A percentile compares a stretch with the other conserved stretches of the same genome.
Conservation (phyloP, 2,329 filamentous ascomycete species). For the Colletotrichum lini region DNA sequence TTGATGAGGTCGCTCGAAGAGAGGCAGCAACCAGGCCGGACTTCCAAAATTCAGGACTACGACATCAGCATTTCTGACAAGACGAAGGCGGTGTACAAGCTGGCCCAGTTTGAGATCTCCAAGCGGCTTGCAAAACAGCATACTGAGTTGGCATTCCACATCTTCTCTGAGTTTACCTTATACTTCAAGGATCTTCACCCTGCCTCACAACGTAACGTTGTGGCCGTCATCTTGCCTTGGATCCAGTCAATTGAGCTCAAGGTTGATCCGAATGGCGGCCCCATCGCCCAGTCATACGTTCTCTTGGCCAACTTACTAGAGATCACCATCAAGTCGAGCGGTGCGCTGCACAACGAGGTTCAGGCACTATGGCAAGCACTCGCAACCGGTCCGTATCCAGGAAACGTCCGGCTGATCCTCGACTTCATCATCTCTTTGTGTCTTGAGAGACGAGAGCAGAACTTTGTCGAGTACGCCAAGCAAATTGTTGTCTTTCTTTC, state of each 20-base stretch:
- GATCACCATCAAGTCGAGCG: conserved; percentile 93
- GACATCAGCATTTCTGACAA: conserved; percentile 99
- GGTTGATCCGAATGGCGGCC: conserved; percentile 90
- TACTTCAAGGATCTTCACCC: conserved; percentile 92
- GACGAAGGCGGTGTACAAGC: conserved; percentile 97
- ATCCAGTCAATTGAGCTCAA: conserved; percentile 94
- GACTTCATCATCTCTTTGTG: conserved; percentile 98
- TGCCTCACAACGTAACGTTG: conserved; percentile 90
- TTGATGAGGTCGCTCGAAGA: conserved; percentile 87
- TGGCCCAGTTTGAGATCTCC: conserved; percentile 97
- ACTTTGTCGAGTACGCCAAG: conserved; percentile 98
- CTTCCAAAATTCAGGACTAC: conserved; percentile 94
- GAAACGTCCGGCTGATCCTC: conserved; percentile 93
- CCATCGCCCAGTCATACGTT: conserved; percentile 93
- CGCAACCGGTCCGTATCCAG: conserved; percentile 90
- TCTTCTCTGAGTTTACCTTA: conserved; percentile 95
- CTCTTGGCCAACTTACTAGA: conserved; percentile 94
- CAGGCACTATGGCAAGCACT: conserved; percentile 98
- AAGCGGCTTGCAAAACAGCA: conserved; percentile 91
- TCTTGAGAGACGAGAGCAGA: conserved; percentile 93
- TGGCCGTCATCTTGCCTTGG: conserved; percentile 96
- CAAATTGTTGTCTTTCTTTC: conserved; percentile 98
- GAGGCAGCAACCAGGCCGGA: conserved; percentile 78
- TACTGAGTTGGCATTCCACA: conserved; percentile 88
- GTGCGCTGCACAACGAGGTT: conserved; percentile 92